phyloP scores from a whole-genome alignment of 768 basidiomycete genomes.

The Galerina sulciceps region DNA sequence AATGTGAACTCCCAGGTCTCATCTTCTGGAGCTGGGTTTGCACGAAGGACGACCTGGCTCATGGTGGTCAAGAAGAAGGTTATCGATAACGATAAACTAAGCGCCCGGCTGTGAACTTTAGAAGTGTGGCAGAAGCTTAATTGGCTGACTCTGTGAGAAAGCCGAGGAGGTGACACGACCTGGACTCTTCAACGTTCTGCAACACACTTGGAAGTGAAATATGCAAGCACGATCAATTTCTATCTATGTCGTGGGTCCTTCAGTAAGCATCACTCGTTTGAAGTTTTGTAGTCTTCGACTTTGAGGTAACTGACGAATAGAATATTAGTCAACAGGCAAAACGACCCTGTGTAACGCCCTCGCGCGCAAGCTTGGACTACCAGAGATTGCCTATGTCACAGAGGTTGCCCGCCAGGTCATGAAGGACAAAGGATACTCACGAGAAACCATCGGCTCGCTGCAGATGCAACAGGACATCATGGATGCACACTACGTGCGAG shows the following conservation, averaged over 20 bases:
- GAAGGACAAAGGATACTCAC: slow-evolving; percentile 53
- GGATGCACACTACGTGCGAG: slow-evolving; percentile 54
- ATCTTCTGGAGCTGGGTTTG: slow-evolving; percentile 51
- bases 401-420: slow-evolving; percentile 70
- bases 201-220: neutral
- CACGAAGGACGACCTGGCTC: slow-evolving; percentile 39
- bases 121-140: slow-evolving; percentile 3
- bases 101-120: slow-evolving; percentile 20
- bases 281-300: neutral
- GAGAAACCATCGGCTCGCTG: slow-evolving; percentile 49
- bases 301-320: neutral
- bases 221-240: slow-evolving; percentile 10
- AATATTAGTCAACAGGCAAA: slow-evolving; percentile 63
- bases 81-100: slow-evolving; percentile 13
- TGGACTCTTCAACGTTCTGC: neutral
- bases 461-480: slow-evolving; percentile 71
- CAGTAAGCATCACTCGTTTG: slow-evolving; percentile 33
- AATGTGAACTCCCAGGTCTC: slow-evolving; percentile 54
- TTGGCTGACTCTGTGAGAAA: slow-evolving; percentile 4
- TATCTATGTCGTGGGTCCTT: slow-evolving; percentile 56
- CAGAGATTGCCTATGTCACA: slow-evolving; percentile 45
- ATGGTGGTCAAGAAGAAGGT: slow-evolving; percentile 28
- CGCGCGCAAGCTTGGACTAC: slow-evolving; percentile 42
- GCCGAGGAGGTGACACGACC: neutral
- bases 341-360: slow-evolving; percentile 66